Evolutionary conservation across 2,329 filamentous ascomycete species (phyloP).

Genomic region (Paracorniculantispora psalliotae): DNA sequence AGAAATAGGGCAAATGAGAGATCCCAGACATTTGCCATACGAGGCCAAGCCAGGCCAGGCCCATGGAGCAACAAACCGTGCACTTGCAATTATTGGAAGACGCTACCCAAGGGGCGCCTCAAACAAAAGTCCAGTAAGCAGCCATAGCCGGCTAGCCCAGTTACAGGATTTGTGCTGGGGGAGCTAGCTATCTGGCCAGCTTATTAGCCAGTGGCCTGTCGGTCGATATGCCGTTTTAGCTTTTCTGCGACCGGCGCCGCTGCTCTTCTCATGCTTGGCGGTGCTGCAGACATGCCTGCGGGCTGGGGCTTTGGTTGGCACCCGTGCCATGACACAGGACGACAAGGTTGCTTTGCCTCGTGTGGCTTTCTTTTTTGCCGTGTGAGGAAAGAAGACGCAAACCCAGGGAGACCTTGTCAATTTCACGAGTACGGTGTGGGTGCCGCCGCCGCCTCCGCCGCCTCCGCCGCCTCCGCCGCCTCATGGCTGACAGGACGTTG

Average conservation of each 20-base stretch:
- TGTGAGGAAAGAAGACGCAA: not conserved
- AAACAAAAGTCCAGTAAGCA: not conserved
- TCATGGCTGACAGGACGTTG: slow-evolving; percentile 2
- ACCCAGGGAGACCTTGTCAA: not conserved
- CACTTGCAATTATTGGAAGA: slow-evolving; percentile 4
- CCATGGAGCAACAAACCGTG: not conserved
- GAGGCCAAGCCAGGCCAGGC: not conserved
- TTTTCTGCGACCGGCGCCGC: not conserved
- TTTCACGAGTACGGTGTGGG: not conserved
- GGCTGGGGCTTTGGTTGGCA: no score
- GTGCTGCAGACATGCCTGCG: not conserved
- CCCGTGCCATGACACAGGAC: not conserved
- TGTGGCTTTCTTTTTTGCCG: not conserved
- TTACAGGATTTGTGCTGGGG: not conserved
- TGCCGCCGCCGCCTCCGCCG: no score
- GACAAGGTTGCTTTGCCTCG: not conserved
- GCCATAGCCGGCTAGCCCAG: not conserved
- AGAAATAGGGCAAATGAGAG: not conserved
- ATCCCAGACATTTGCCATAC: slow-evolving; percentile 2
- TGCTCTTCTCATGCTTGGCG: not conserved
- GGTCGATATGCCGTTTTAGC: not conserved
- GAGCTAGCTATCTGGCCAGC: not conserved
- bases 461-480: no score
- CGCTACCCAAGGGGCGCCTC: not conserved
- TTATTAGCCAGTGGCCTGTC: not conserved